Conservation (phyloP, 2,329 filamentous ascomycete genomes). For the Pseudogymnoascus sp. region DNA sequence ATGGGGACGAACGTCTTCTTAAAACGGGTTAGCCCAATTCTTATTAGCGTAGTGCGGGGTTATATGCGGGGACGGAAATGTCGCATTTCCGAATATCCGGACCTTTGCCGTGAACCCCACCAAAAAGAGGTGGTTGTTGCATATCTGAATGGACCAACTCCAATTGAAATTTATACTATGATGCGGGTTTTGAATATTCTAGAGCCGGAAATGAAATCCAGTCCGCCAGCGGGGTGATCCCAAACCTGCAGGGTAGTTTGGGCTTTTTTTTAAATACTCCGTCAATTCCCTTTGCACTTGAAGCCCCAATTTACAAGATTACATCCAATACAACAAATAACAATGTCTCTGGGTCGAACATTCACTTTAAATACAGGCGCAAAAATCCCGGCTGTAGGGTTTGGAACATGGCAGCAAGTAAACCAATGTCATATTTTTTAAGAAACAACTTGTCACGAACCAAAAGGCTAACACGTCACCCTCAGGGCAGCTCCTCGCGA, state of each 20-base stretch:
- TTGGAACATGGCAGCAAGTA: slow-evolving; percentile 38
- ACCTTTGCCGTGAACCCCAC: not conserved
- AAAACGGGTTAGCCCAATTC: not conserved
- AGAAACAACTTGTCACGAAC: not conserved
- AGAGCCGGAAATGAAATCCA: not conserved
- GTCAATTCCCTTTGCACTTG: not conserved
- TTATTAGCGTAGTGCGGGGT: not conserved
- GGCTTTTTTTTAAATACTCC: not conserved
- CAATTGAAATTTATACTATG: not conserved
- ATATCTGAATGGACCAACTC: not conserved
- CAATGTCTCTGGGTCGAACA: not conserved
- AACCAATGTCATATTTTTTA: not conserved
- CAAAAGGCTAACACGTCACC: slow-evolving; percentile 21
- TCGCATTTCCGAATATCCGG: not conserved
- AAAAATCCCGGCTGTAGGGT: slow-evolving; percentile 35
- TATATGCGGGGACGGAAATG: not conserved
- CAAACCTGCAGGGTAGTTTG: not conserved
- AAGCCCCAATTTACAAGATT: not conserved
- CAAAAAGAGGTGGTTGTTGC: not conserved
- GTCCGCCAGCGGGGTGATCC: not conserved
- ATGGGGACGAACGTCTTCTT: not conserved
- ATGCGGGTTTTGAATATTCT: not conserved
- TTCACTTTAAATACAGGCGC: slow-evolving; percentile 32
- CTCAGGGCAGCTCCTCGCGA: slow-evolving; percentile 25
- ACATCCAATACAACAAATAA: not conserved